phyloP scores from a whole-genome alignment of 768 basidiomycete genomes.

The Leccinellum albellum region DNA sequence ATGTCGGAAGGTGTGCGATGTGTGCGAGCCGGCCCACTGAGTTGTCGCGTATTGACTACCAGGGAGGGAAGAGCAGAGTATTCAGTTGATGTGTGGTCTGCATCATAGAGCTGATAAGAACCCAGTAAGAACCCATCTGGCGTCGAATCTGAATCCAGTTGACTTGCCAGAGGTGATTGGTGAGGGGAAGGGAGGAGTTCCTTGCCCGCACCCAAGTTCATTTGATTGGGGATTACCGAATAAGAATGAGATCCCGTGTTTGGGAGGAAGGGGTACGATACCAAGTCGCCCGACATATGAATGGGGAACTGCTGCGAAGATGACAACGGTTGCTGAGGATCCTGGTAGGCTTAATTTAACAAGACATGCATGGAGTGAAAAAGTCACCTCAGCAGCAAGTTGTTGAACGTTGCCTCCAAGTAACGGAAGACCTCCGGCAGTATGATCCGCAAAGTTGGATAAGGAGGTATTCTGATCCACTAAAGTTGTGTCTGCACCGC shows the following conservation, averaged over 20 bases:
- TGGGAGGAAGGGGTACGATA: neutral
- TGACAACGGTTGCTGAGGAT: neutral
- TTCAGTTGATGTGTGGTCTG: neutral
- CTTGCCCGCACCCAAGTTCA: neutral
- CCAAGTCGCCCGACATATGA: neutral
- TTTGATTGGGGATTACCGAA: neutral
- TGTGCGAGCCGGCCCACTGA: neutral
- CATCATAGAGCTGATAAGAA: neutral
- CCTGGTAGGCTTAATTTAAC: neutral
- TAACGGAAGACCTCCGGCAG: neutral
- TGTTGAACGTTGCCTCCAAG: neutral
- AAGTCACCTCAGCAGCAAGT: neutral
- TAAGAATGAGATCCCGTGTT: neutral
- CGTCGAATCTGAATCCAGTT: neutral
- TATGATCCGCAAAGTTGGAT: neutral
- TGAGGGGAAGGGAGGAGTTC: neutral
- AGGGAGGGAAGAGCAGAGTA: neutral
- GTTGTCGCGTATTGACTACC: neutral
- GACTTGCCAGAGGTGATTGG: neutral
- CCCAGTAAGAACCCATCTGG: neutral
- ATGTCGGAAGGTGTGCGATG: neutral
- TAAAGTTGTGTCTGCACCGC: neutral
- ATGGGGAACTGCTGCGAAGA: no score
- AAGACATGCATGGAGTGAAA: neutral
- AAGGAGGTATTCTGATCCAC: neutral